A percentile compares a stretch with the other conserved stretches of the same genome.
These are phyloP conservation scores for Venturiaceae sp. DNA, from an alignment of 2,329 filamentous ascomycete genomes.

Conservation along the genomic window DNA sequence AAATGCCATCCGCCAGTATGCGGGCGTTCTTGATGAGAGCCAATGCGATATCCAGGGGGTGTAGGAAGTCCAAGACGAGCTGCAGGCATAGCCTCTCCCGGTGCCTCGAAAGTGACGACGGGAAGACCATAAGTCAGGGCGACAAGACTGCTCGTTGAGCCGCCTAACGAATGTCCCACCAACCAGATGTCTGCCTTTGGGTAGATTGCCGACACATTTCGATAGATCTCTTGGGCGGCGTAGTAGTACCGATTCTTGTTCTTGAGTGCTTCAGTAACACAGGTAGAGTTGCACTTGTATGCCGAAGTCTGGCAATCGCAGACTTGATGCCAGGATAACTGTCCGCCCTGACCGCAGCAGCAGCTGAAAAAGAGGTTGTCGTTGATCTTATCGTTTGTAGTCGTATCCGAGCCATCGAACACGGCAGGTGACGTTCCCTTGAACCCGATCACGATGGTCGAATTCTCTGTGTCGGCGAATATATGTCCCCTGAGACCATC, in stretches of 20 bases:
- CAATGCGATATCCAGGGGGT: conserved; percentile 67
- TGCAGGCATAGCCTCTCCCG: conserved; percentile 82
- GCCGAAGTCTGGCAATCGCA: conserved; percentile 85
- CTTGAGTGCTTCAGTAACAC: conserved; percentile 62
- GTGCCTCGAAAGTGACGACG: conserved; percentile 85
- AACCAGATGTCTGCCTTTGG: conserved; percentile 80
- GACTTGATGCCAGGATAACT: conserved; percentile 81
- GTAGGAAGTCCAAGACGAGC: conserved; percentile 74
- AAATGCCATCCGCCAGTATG: conserved; percentile 81
- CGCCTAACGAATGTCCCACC: conserved; percentile 84
- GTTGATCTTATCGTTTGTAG: conserved; percentile 94
- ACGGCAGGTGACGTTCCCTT: conserved; percentile 82
- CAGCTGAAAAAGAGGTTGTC: conserved; percentile 98
- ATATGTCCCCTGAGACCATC: conserved; percentile 89
- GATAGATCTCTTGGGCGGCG: conserved; percentile 79
- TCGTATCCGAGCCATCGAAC: conserved; percentile 94
- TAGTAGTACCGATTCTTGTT: conserved; percentile 89
- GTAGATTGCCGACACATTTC: conserved; percentile 85
- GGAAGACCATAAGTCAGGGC: conserved; percentile 87
- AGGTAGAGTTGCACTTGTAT: conserved; percentile 88
- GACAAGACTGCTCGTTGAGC: conserved; percentile 77
- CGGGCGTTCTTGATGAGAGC: conserved; percentile 58
- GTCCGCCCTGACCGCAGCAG: conserved; percentile 89
- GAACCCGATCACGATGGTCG: conserved; percentile 80
- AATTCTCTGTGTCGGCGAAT: conserved; percentile 77